Percentiles rank a stretch among this genome's conserved stretches.
phyloP scores from a whole-genome alignment of 1,284 basidiomycete species.

The Cerrena zonata region DNA sequence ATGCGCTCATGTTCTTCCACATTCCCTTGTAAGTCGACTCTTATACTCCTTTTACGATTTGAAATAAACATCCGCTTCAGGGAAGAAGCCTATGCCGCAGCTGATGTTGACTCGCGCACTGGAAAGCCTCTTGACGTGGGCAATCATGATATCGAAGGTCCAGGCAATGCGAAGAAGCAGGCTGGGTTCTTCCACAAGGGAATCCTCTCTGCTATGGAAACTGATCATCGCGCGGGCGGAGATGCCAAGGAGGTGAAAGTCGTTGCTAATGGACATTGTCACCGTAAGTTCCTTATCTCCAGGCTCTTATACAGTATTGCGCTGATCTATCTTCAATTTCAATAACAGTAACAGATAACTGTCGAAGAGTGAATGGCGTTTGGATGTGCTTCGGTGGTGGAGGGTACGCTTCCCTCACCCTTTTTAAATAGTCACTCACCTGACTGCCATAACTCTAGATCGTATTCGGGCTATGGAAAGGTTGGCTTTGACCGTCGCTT shows the following conservation, averaged over 20 bases:
- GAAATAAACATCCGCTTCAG: constrained; percentile 15
- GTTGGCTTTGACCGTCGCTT: constrained; percentile 85
- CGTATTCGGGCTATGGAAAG: constrained; percentile 81
- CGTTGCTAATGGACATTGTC: constrained; percentile 82
- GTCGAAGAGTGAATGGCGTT: constrained; percentile 73
- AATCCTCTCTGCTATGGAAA: constrained; percentile 63
- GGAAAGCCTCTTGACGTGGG: constrained; percentile 65
- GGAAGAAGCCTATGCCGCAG: constrained; percentile 52
- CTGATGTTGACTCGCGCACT: constrained; percentile 56
- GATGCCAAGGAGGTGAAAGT: constrained; percentile 70
- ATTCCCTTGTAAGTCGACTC: constrained; percentile 78
- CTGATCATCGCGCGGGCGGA: constrained; percentile 46
- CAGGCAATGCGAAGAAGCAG: constrained; percentile 64
- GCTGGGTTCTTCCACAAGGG: constrained; percentile 80
- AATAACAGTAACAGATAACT: constrained; percentile 75
- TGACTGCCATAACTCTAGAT: constrained; percentile 36
- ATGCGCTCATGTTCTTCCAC: constrained; percentile 92
- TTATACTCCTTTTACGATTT: neutral
- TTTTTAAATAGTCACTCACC: constrained; percentile 3
- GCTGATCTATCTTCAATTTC: constrained; percentile 13
- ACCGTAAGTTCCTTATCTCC: constrained; percentile 43
- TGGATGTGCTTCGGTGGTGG: constrained; percentile 97
- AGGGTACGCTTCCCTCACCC: constrained; percentile 56
- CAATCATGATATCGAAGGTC: constrained; percentile 48
- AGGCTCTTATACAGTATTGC: neutral